These are phyloP conservation scores for Gilbertella persicaria DNA, from an alignment of 371 early-diverging fungal genomes.

Conservation along the genomic window DNA sequence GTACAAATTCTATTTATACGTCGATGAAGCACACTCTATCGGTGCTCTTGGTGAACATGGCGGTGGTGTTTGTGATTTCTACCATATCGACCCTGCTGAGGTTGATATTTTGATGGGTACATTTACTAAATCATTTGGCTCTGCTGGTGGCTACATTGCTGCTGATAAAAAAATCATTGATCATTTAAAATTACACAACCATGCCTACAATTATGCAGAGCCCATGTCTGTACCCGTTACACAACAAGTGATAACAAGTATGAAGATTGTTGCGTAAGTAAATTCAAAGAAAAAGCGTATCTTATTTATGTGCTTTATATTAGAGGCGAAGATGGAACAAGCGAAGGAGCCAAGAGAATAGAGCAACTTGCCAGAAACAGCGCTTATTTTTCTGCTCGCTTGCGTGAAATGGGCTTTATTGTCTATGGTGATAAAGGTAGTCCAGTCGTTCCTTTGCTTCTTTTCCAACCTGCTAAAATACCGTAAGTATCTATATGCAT, in stretches of 20 bases:
- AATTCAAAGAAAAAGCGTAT: too few relatives aligned
- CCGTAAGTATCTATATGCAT: constrained; percentile 46
- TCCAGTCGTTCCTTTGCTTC: constrained; percentile 94
- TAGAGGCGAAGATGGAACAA: constrained; percentile 56
- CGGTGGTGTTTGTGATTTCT: constrained; percentile 98
- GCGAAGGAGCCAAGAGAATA: constrained; percentile 82
- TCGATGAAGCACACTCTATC: constrained; percentile 99
- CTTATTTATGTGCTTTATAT: too few relatives aligned
- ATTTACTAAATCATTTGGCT: constrained; percentile 99
- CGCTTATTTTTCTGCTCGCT: constrained; percentile 78
- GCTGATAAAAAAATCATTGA: constrained; percentile 76
- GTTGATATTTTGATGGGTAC: constrained; percentile 99
- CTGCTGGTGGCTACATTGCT: constrained; percentile 99
- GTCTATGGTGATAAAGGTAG: constrained; percentile 91
- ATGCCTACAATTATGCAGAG: constrained; percentile 93
- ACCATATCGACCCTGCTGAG: constrained; percentile 82
- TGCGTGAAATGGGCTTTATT: constrained; percentile 94
- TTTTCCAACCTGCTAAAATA: constrained; percentile 98
- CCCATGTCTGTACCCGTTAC: constrained; percentile 88
- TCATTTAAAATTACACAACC: constrained; percentile 80
- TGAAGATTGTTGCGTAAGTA: too few relatives aligned
- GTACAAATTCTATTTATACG: constrained; percentile 98
- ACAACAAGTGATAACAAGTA: constrained; percentile 89
- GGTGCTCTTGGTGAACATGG: constrained; percentile 96
- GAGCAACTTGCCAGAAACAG: constrained; percentile 88